Conservation (phyloP, 2,329 filamentous ascomycete species). For the Fusarium buharicum region DNA sequence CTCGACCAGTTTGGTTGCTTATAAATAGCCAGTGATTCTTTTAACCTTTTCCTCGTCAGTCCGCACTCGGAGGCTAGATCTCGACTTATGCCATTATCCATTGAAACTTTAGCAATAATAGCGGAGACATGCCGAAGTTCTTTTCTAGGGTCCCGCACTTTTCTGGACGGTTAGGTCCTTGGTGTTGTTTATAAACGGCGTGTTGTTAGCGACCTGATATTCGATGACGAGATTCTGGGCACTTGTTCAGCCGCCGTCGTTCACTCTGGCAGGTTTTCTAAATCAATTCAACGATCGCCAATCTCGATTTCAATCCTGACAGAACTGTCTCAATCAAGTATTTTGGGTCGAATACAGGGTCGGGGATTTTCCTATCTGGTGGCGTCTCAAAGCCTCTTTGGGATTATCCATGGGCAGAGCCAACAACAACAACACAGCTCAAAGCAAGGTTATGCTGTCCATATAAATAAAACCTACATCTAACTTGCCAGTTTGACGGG, state of each 20-base stretch:
- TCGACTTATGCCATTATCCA: constrained; percentile 2
- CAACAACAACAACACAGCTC: constrained; percentile 19
- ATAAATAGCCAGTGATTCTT: no score
- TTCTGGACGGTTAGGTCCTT: constrained; percentile 3
- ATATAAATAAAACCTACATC: neutral
- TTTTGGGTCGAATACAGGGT: constrained; percentile 18
- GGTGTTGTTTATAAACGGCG: constrained; percentile 13
- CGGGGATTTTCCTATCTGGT: constrained; percentile 36
- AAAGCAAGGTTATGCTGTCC: constrained; percentile 14
- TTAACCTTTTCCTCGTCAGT: neutral
- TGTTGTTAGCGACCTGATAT: constrained; percentile 40
- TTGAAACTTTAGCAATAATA: constrained; percentile 14
- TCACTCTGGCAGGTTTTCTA: constrained; percentile 27
- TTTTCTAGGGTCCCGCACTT: constrained; percentile 21
- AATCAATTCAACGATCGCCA: constrained; percentile 35
- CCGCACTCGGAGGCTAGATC: constrained; percentile 14
- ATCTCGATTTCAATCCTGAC: constrained; percentile 38
- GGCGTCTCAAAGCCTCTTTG: constrained; percentile 19
- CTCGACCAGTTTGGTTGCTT: no score
- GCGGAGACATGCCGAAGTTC: constrained; percentile 4
- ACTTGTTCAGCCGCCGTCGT: constrained; percentile 22
- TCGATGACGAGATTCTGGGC: constrained; percentile 30
- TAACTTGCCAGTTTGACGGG: constrained; percentile 16
- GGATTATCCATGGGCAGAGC: constrained; percentile 9
- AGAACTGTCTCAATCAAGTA: constrained; percentile 32